Base-by-base conservation (phyloP, 2,329 filamentous ascomycete species). In the Fusarium nelsonii region DNA sequence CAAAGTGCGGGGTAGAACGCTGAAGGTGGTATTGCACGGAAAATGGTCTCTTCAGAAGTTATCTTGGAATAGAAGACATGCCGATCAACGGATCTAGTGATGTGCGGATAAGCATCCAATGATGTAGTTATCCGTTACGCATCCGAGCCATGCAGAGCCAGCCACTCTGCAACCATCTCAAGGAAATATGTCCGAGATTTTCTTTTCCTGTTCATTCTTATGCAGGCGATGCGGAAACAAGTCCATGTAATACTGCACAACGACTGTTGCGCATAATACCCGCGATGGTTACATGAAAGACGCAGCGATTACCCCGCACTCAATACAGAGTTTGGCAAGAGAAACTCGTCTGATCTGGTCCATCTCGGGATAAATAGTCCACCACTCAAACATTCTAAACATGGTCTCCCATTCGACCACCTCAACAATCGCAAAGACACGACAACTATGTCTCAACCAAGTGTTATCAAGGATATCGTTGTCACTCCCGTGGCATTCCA, bases 401-500 rank as follows among this genome's bases (percentile, higher is more conserved):
- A 48, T 48, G 40, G 28, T 12, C 45, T 48, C 15, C 39, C 18
- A 18, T 9, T 18, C 16, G 15, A 8, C 45, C 23, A 23, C 30
- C 46, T 45, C 40, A 46, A 65, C 53, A 53, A 33, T 26, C 28
- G 9, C 37, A 37, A n/a, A 28, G 30, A 39, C 20, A 28, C 32
- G 12, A 6, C 12, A 67, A 68, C 52, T 55, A 79, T 79, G 77
- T 52, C 75, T 63, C 66, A 48, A 53, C 62, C 58, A 18, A 71
- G 64, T 7, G 45, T 71, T n/a, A 82, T 82, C 58, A 75, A 73
- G 71, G 74, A 81, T 23, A 75, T 83, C 37, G 43, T 79, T 45
- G 81, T 82, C 66, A 82, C 80, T 3, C 80, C 80, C 0, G 80
- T 82, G 72, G 81, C 80, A 28, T 82, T 83, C 57, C 81, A 81